Percentiles rank a stretch among this genome's conserved stretches.
Conservation (phyloP, 352 stramenopile genomes). For the Phytopythium helicoides region DNA sequence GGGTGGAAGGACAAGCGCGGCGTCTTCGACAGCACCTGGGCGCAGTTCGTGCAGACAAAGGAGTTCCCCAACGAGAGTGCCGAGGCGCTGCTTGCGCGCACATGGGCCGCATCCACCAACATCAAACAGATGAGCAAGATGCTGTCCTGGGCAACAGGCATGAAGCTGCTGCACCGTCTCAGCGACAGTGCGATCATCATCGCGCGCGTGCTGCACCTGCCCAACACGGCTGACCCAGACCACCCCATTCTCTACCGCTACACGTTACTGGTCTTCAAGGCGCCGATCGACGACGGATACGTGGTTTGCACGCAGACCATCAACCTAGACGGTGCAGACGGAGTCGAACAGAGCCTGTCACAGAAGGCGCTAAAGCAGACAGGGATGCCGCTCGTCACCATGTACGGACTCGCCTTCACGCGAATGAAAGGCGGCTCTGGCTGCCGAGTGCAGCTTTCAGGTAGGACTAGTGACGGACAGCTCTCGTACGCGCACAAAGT, state of each 20-base stretch:
- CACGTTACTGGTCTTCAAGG: slow-evolving; percentile 23
- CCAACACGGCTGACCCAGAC: slow-evolving; percentile 22
- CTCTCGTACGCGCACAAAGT: slow-evolving; percentile 32
- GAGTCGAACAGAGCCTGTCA: slow-evolving; percentile 17
- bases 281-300: slow-evolving; percentile 15
- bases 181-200: slow-evolving; percentile 22
- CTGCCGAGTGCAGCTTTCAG: slow-evolving; percentile 27
- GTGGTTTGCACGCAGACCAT: slow-evolving; percentile 30
- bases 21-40: slow-evolving; percentile 32
- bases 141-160: slow-evolving; percentile 28
- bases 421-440: slow-evolving; percentile 9
- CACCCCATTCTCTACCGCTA: slow-evolving; percentile 30
- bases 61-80: slow-evolving; percentile 29
- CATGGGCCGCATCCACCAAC: slow-evolving; percentile 34
- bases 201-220: slow-evolving; percentile 23
- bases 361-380: slow-evolving; percentile 14
- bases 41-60: slow-evolving; percentile 47
- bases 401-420: slow-evolving; percentile 36
- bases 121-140: slow-evolving; percentile 19
- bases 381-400: slow-evolving; percentile 24
- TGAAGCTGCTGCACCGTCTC: slow-evolving; percentile 33
- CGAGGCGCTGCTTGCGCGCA: slow-evolving; percentile 21
- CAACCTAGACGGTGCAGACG: slow-evolving; percentile 14
- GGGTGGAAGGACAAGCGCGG: slow-evolving; percentile 42
- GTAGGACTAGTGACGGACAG: slow-evolving; percentile 23